These are phyloP conservation scores for Russula lepida DNA, from an alignment of 768 basidiomycete species.

Conservation along the genomic window DNA sequence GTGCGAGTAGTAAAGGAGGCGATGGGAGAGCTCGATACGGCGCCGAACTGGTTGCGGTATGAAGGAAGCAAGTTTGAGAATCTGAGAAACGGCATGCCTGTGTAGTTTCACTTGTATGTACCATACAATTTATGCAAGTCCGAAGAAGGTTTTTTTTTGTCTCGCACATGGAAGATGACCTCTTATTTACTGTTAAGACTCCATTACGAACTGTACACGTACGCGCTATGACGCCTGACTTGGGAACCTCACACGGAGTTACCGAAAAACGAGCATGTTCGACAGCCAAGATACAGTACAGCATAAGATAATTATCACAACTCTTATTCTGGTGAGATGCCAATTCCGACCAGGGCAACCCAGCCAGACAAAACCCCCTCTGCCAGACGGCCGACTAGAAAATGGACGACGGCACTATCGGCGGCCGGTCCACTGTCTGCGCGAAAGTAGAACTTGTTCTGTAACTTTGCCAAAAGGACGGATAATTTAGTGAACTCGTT, in stretches of 20 bases:
- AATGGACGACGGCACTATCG: slow-evolving; percentile 6
- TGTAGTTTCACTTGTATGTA: neutral
- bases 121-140: neutral
- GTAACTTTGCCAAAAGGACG: slow-evolving; percentile 15
- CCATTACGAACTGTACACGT: neutral
- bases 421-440: neutral
- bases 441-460: slow-evolving; percentile 15
- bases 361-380: slow-evolving; percentile 17
- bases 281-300: neutral
- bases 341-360: slow-evolving; percentile 18
- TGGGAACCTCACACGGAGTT: neutral
- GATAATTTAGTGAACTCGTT: slow-evolving; percentile 15
- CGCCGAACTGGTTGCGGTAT: slow-evolving; percentile 77
- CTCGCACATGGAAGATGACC: too few relatives aligned
- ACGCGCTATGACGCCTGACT: neutral
- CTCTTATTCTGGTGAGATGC: slow-evolving; percentile 3
- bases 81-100: slow-evolving; percentile 59
- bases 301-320: neutral
- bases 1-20: slow-evolving; percentile 57
- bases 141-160: neutral
- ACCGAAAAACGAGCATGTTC: neutral
- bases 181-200: too few relatives aligned
- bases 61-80: slow-evolving; percentile 73
- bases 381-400: slow-evolving; percentile 18
- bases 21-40: slow-evolving; percentile 18